These are phyloP conservation scores for Populus tomentosa DNA, from an alignment of 441 rosid genomes.

Conservation along the genomic window DNA sequence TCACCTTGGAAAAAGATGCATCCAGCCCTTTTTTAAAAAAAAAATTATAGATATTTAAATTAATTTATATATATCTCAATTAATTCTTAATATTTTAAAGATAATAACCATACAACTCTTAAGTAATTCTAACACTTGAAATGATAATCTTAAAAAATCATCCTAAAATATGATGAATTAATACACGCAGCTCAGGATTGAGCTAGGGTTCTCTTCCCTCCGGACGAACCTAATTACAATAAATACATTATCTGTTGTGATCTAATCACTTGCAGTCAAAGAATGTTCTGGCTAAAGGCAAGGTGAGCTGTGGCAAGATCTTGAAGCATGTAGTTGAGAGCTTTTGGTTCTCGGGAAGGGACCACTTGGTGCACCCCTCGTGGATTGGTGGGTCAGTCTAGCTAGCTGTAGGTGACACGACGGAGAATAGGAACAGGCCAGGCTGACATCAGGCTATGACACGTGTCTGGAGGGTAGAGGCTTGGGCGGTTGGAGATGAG, in stretches of 20 bases:
- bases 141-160: too few species aligned
- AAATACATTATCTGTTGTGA: neutral
- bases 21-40: too few species aligned
- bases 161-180: too few species aligned
- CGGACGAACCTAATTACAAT: neutral
- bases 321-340: neutral
- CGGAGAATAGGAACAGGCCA: neutral
- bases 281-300: neutral
- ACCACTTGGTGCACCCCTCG: neutral
- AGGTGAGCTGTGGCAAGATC: neutral
- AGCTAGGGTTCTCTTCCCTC: neutral
- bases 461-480: neutral
- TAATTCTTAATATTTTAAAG: too few species aligned
- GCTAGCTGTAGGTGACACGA: neutral
- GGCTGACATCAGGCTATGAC: neutral
- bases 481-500: constrained; percentile 1
- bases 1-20: neutral
- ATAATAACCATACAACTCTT: too few species aligned
- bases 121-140: too few species aligned
- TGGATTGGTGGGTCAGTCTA: neutral
- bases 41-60: too few species aligned
- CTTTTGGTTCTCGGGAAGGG: neutral
- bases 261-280: neutral
- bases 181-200: too few species aligned
- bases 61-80: too few species aligned